Percentiles rank a stretch among this genome's conserved stretches.
Conservation (phyloP, 2,329 filamentous ascomycete genomes). For the Botrytis fabae region DNA sequence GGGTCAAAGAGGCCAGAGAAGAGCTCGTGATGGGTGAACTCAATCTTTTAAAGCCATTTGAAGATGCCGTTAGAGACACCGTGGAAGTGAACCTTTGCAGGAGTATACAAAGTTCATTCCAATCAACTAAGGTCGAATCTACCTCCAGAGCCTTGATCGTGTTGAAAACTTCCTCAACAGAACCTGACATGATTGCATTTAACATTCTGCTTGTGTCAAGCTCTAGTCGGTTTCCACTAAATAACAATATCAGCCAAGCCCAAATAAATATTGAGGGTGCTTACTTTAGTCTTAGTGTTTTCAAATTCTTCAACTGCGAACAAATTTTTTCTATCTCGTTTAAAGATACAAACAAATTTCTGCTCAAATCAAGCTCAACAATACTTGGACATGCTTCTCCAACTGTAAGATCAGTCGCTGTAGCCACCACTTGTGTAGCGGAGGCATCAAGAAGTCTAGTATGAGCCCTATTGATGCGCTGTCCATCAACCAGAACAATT, state of each 20-base stretch:
- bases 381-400: constrained; percentile 63
- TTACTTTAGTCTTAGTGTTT: constrained; percentile 70
- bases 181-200: neutral
- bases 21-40: constrained; percentile 42
- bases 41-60: constrained; percentile 59
- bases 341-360: constrained; percentile 74
- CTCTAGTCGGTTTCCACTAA: constrained; percentile 72
- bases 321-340: constrained; percentile 70
- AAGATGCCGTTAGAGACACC: constrained; percentile 52
- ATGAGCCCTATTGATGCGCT: constrained; percentile 55
- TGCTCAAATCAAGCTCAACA: constrained; percentile 77
- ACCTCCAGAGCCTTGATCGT: constrained; percentile 62
- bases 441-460: constrained; percentile 24
- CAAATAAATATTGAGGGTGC: constrained; percentile 35
- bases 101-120: constrained; percentile 61
- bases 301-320: constrained; percentile 64
- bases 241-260: constrained; percentile 22
- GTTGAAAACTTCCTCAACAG: constrained; percentile 47
- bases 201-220: constrained; percentile 27
- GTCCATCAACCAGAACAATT: constrained; percentile 78
- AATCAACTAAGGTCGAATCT: constrained; percentile 65
- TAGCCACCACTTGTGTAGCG: neutral
- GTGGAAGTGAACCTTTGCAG: constrained; percentile 56
- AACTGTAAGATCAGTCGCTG: constrained; percentile 42
- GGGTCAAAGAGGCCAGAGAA: constrained; percentile 58